Base-by-base conservation (phyloP, 2,329 filamentous ascomycete species). In the Trichoderma sp. region DNA sequence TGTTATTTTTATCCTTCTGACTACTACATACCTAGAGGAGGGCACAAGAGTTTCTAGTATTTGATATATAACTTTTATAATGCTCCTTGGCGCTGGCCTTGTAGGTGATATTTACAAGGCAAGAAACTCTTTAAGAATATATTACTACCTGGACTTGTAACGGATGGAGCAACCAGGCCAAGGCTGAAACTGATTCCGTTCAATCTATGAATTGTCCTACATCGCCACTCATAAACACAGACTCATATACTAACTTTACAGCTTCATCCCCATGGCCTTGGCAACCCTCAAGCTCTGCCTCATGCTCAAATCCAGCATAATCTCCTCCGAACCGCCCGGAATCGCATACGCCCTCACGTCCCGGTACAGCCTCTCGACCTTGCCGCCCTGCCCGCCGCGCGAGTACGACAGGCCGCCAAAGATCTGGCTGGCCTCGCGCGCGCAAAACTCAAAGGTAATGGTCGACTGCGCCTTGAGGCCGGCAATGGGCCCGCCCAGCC, bases 221-320 rank as follows among this genome's bases (percentile, higher is more conserved):
- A 28, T 28, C 5, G 5, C 28, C 41, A 47, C 21, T 24, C 41
- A 34, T 3, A 24, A 47, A 17, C 7, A 45, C 26, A 17, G n/a
- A 59, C 7, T 30, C 26, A 50, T 21, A 30, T 17, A 24, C 34
- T 17, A 30, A 9, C n/a, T 15, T 63, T 47, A 98, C 77, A 99
- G 76, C 85, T 97, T 99, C 94, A 98, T 97, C 10, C 95, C 65
- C 77, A 97, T 82, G 68, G 89, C 88, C 84, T 97, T 89, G 72
- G 93, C 91, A 63, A 99, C 95, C 77, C 87, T 88, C 82, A 97
- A 77, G 68, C 89, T 90, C 83, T 97, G 93, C 72, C 94, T 85
- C 77, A 99, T 96, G 79, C 92, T 96, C 74, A 99, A 79, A 78
- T 99, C 95, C 70, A 98, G 82, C 95, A 99, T 99, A 70, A 99